phyloP scores from a whole-genome alignment of 2,329 filamentous ascomycete species.

The Monosporascus sp. region DNA sequence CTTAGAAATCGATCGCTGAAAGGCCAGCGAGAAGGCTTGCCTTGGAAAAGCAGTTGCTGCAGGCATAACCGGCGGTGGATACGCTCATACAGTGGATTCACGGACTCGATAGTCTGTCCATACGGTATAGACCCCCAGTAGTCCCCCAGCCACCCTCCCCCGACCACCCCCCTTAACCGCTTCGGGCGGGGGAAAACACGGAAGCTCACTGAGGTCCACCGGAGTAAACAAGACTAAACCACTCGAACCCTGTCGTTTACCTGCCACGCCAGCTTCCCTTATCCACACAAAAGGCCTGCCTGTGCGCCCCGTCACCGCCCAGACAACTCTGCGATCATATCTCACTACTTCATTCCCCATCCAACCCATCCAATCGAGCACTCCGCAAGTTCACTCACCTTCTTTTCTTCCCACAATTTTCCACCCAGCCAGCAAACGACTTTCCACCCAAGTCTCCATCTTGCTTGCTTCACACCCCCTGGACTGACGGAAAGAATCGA shows the following conservation, averaged over 20 bases:
- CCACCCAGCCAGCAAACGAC: conserved; percentile 26
- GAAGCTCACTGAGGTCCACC: conserved; percentile 16
- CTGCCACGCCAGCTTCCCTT: conserved; percentile 16
- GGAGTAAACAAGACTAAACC: conserved; percentile 22
- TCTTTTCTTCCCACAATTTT: conserved; percentile 14
- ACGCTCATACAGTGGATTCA: too few relatives aligned
- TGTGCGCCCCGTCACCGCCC: conserved; percentile 2
- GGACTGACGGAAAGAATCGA: conserved; percentile 28
- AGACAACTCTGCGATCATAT: conserved; percentile 13
- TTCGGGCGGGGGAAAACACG: background rate
- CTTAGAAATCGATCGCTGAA: too few relatives aligned
- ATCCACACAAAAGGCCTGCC: conserved; percentile 1
- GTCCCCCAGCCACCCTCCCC: background rate
- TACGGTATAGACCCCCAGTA: background rate
- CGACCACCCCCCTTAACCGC: background rate
- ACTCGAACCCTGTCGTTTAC: conserved; percentile 18
- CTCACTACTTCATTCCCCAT: conserved; percentile 14
- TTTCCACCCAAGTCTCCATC: conserved; percentile 30
- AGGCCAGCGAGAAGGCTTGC: too few relatives aligned
- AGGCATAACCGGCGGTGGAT: too few relatives aligned
- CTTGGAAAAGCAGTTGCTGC: too few relatives aligned
- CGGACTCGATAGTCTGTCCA: background rate
- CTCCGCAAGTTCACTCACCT: background rate
- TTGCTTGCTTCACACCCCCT: conserved; percentile 17
- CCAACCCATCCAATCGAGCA: background rate